Percentiles rank a stretch among this genome's conserved stretches.
phyloP scores from a whole-genome alignment of 2,329 filamentous ascomycete species.

The Didymella exigua region DNA sequence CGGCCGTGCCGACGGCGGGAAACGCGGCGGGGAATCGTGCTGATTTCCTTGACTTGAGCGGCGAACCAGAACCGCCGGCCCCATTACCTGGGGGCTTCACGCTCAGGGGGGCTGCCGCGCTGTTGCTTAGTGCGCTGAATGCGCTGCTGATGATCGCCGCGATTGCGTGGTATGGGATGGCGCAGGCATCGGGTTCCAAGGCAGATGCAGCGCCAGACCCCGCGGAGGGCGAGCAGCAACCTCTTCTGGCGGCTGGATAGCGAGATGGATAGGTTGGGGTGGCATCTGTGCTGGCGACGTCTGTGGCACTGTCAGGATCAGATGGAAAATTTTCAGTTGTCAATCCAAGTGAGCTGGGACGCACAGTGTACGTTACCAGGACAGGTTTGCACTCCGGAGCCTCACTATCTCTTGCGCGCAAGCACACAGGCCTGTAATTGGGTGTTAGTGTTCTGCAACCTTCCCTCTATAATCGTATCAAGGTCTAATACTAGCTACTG shows the following conservation, averaged over 20 bases:
- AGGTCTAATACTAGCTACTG: too few relatives aligned
- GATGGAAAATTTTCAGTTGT: too few relatives aligned
- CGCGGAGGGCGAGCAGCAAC: neutral
- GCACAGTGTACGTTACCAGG: too few relatives aligned
- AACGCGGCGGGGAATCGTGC: conserved; percentile 1
- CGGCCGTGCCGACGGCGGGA: neutral
- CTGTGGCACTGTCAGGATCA: too few relatives aligned
- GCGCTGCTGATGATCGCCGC: neutral
- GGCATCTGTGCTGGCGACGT: too few relatives aligned
- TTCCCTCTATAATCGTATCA: too few relatives aligned
- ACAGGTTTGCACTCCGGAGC: too few relatives aligned
- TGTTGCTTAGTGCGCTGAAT: conserved; percentile 1
- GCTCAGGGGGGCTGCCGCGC: neutral
- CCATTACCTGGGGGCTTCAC: conserved; percentile 5
- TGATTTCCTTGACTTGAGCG: neutral
- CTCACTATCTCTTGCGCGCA: too few relatives aligned
- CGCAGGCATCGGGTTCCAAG: neutral
- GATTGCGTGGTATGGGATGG: conserved; percentile 12
- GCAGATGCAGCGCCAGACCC: neutral
- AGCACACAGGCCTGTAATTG: too few relatives aligned
- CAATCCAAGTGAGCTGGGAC: too few relatives aligned
- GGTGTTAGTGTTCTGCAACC: too few relatives aligned
- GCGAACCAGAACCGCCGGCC: conserved; percentile 1
- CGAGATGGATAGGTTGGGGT: neutral
- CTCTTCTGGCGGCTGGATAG: neutral